Conservation (phyloP, 1,139 yeast genomes). For the Groenewaldozyma sp. region DNA sequence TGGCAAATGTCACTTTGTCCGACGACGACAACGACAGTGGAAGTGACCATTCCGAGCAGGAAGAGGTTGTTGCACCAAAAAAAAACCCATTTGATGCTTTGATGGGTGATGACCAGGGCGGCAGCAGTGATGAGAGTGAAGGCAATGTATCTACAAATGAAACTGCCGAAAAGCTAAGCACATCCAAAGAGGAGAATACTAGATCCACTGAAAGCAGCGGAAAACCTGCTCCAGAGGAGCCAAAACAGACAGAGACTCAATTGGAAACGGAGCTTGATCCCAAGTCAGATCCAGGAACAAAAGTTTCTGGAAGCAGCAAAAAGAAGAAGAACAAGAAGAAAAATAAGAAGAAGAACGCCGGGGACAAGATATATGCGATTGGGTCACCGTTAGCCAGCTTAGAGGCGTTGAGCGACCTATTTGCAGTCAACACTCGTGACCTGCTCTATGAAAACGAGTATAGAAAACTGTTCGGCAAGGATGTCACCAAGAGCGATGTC, state of each 20-base stretch:
- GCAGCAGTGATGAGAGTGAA: background rate
- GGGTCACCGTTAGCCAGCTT: too few relatives aligned
- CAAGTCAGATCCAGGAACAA: slow-evolving; percentile 1
- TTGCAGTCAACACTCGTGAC: slow-evolving; percentile 35
- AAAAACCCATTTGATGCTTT: too few relatives aligned
- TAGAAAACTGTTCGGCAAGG: slow-evolving; percentile 49
- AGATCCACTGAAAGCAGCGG: too few relatives aligned
- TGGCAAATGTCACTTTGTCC: too few relatives aligned
- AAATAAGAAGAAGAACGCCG: slow-evolving; percentile 7
- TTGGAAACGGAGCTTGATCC: slow-evolving; percentile 5
- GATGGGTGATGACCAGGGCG: background rate
- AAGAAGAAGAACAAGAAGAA: slow-evolving; percentile 6
- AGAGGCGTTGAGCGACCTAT: slow-evolving; percentile 10
- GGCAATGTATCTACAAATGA: slow-evolving; percentile 5
- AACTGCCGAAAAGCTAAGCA: too few relatives aligned
- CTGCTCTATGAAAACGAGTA: slow-evolving; percentile 79
- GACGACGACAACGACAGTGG: too few relatives aligned
- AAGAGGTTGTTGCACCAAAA: too few relatives aligned
- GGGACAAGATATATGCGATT: too few relatives aligned
- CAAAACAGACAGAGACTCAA: too few relatives aligned
- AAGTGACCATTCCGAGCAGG: too few relatives aligned
- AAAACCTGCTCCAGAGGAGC: too few relatives aligned
- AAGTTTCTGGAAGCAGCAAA: background rate
- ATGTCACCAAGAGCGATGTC: slow-evolving; percentile 20
- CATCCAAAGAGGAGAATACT: too few relatives aligned